A percentile compares a stretch with the other conserved stretches of the same genome.
These are phyloP conservation scores for Eutypella sp. DNA, from an alignment of 2,329 filamentous ascomycete species.

Conservation along the genomic window DNA sequence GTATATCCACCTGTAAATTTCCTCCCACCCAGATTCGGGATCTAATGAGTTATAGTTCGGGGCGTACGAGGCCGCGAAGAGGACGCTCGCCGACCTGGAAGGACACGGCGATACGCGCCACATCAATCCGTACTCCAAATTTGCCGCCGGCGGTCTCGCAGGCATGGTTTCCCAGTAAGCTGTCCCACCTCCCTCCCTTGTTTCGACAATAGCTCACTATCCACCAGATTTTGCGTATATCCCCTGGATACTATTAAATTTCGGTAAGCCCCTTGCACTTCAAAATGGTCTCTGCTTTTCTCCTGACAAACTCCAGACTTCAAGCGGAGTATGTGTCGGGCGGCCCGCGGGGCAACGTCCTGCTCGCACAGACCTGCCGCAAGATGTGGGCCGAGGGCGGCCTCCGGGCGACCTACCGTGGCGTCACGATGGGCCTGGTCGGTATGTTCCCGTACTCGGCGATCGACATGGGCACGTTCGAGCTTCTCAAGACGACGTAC, in stretches of 20 bases:
- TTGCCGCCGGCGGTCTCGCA: slow-evolving; percentile 82
- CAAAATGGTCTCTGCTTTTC: neutral
- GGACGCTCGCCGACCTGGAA: slow-evolving; percentile 77
- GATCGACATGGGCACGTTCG: slow-evolving; percentile 93
- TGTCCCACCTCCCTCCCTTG: slow-evolving; percentile 7
- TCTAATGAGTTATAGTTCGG: slow-evolving; percentile 57
- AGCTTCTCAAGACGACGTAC: slow-evolving; percentile 77
- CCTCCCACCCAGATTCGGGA: neutral
- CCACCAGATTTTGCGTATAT: slow-evolving; percentile 58
- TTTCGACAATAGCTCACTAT: slow-evolving; percentile 16
- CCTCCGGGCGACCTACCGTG: slow-evolving; percentile 76
- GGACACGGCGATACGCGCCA: slow-evolving; percentile 76
- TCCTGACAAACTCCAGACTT: slow-evolving; percentile 57
- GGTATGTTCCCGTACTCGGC: slow-evolving; percentile 98
- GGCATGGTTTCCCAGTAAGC: slow-evolving; percentile 88
- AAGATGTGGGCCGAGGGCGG: slow-evolving; percentile 83
- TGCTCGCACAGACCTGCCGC: slow-evolving; percentile 75
- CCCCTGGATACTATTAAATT: slow-evolving; percentile 45
- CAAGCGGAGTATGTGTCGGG: slow-evolving; percentile 91
- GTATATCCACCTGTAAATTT: slow-evolving; percentile 27
- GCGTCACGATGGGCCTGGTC: slow-evolving; percentile 85
- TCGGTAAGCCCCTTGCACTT: slow-evolving; percentile 34
- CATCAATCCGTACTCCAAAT: slow-evolving; percentile 82
- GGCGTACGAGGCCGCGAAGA: slow-evolving; percentile 92
- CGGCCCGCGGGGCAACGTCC: slow-evolving; percentile 74